Base-by-base conservation (phyloP, 208 protist genomes). In the Trypanosoma congolense region DNA sequence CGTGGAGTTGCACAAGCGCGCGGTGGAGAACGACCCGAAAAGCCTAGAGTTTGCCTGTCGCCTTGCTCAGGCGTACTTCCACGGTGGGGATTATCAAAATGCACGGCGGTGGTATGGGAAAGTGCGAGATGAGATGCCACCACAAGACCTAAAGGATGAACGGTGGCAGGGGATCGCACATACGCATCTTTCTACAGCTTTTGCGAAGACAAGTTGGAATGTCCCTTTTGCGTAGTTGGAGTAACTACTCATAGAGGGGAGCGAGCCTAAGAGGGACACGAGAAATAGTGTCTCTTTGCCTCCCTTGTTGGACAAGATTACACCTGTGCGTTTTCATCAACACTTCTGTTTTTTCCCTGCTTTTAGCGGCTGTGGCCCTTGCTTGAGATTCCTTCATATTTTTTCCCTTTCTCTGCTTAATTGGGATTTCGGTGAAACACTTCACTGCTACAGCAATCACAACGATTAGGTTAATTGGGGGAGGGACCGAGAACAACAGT, bases 81-180 rank as follows among this genome's bases (percentile, higher is more conserved):
- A 88, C 59, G 26, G 59, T 26, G 86, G 86, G 36, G 86, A 93
- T 54, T 46, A 68, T 41, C 58, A 73, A 30, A 87, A 87, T 56
- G 76, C 86, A 30, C 76, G 86, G 6, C 79, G 82, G 10, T 93
- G 81, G 82, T 93, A 86, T 59, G 64, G 83, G 19, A 77, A 78
- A 56, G 81, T 90, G 38, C 86, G 86, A 0, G 82, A 93, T 56
- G 82, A 90, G 61, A 85, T 93, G 82, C 78, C 79, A 36, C 86
- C 81, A 40, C 62, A 76, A 65, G 67, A 85, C 30, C 42, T 88
- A 28, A 78, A 77, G 36, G 86, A 93, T 36, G 73, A 83, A 44
- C 70, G 71, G 43, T 93, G 86, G 82, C 81, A 88, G 57, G 73
- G 69, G 21, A 35, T 93, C 0, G 86, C 86, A 30, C 81, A 93